Evolutionary conservation across 495 filamentous ascomycete species (phyloP).

Genomic region (Hypoxylon crocopeplum): DNA sequence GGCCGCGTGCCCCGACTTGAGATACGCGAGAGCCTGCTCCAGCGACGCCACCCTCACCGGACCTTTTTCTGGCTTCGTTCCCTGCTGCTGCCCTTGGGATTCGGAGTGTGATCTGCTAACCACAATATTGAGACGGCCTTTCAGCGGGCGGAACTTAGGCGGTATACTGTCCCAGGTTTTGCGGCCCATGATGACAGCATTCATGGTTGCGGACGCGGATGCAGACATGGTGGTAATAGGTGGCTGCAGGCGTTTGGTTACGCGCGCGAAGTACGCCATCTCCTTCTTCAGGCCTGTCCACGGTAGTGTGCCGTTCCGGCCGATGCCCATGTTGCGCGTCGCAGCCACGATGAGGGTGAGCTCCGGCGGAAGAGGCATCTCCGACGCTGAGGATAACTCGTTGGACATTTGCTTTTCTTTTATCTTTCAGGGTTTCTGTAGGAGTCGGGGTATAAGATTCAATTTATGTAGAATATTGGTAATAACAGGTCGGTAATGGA

Average conservation of each 20-base stretch:
- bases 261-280: conserved; percentile 92
- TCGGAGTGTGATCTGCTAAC: conserved; percentile 60
- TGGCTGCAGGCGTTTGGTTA: conserved; percentile 69
- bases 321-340: conserved; percentile 83
- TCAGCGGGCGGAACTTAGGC: conserved; percentile 74
- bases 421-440: background rate
- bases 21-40: conserved; percentile 61
- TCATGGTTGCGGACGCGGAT: conserved; percentile 45
- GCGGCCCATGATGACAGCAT: conserved; percentile 95
- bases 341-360: conserved; percentile 81
- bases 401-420: conserved; percentile 20
- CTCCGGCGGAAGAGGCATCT: conserved; percentile 53
- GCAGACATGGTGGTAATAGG: too few relatives aligned
- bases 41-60: conserved; percentile 52
- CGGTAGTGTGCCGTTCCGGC: conserved; percentile 76
- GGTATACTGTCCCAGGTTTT: conserved; percentile 95
- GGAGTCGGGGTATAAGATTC: background rate
- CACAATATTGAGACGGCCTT: conserved; percentile 78
- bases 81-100: background rate
- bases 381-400: too few relatives aligned
- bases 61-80: conserved; percentile 11
- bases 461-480: too few relatives aligned
- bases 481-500: too few relatives aligned
- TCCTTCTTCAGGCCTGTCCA: conserved; percentile 88
- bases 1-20: conserved; percentile 25